phyloP scores from a whole-genome alignment of 2,329 filamentous ascomycete genomes.

The Coleophoma cylindrospora region DNA sequence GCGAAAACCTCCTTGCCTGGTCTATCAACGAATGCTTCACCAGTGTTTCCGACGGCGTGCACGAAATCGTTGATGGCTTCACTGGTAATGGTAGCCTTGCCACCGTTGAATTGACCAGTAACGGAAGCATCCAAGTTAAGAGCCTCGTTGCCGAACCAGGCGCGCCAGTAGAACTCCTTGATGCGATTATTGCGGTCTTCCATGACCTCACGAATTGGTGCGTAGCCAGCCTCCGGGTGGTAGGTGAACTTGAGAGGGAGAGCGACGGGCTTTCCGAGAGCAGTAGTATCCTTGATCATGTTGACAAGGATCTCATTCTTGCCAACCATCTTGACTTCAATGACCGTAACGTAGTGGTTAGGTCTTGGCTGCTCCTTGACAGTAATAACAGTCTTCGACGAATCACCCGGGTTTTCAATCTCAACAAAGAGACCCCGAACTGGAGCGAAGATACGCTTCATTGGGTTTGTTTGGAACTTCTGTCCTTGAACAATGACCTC shows the following conservation, averaged over 20 bases:
- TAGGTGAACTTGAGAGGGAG: slow-evolving; percentile 87
- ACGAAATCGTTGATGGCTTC: slow-evolving; percentile 98
- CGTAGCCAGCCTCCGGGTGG: slow-evolving; percentile 91
- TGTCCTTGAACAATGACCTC: slow-evolving; percentile 94
- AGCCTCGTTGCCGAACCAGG: slow-evolving; percentile 89
- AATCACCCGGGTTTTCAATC: slow-evolving; percentile 75
- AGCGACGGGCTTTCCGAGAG: slow-evolving; percentile 74
- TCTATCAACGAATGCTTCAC: slow-evolving; percentile 93
- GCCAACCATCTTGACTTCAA: slow-evolving; percentile 73
- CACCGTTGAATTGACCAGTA: slow-evolving; percentile 85
- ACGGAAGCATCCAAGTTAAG: slow-evolving; percentile 81
- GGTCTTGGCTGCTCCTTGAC: slow-evolving; percentile 84
- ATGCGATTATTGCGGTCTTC: slow-evolving; percentile 92
- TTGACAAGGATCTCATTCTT: slow-evolving; percentile 81
- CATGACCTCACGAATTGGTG: slow-evolving; percentile 98
- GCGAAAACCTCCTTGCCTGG: slow-evolving; percentile 92
- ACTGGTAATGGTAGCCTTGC: slow-evolving; percentile 77
- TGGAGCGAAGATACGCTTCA: slow-evolving; percentile 86
- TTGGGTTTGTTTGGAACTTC: slow-evolving; percentile 95
- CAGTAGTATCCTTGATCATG: slow-evolving; percentile 90
- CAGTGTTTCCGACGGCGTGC: slow-evolving; percentile 96
- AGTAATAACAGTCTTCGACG: slow-evolving; percentile 75
- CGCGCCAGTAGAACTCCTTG: slow-evolving; percentile 98
- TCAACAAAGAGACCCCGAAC: slow-evolving; percentile 85
- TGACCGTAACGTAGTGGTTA: slow-evolving; percentile 82